phyloP scores from a whole-genome alignment of 768 basidiomycete genomes.

The Rhizopogon sp. region DNA sequence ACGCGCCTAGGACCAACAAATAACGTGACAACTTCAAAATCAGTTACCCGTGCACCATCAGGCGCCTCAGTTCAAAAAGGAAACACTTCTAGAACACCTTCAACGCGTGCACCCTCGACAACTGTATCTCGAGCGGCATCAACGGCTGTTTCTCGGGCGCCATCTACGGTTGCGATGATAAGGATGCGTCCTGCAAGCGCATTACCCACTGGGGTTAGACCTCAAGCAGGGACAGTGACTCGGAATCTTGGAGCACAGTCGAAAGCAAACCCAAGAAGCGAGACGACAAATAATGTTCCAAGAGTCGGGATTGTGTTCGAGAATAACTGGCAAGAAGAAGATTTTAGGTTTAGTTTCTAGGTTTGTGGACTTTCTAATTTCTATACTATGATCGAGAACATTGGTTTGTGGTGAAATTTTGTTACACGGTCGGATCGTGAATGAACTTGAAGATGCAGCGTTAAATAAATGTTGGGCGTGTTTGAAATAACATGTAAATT shows the following conservation, averaged over 20 bases:
- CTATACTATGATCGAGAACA: neutral
- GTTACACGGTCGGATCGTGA: too few relatives aligned
- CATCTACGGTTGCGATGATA: conserved; percentile 5
- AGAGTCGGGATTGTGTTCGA: conserved; percentile 22
- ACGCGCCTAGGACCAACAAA: neutral
- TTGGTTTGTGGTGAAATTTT: too few relatives aligned
- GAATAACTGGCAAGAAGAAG: conserved; percentile 22
- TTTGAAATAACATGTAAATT: too few relatives aligned
- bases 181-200: conserved; percentile 9
- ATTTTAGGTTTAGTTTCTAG: conserved; percentile 23
- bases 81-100: neutral
- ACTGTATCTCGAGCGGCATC: conserved; percentile 6
- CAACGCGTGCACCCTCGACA: conserved; percentile 8
- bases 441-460: too few relatives aligned
- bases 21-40: neutral
- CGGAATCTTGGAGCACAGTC: neutral
- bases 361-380: neutral
- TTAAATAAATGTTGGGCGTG: too few relatives aligned
- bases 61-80: neutral
- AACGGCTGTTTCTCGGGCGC: conserved; percentile 6
- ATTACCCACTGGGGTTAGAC: neutral
- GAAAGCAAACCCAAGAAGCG: neutral
- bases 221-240: neutral
- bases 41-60: neutral
- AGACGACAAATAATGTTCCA: conserved; percentile 26